Evolutionary conservation across 116 monocot genomes (phyloP), one percentile per base, ranked within the genome.

Genomic region (Phalaenopsis hybrid): DNA sequence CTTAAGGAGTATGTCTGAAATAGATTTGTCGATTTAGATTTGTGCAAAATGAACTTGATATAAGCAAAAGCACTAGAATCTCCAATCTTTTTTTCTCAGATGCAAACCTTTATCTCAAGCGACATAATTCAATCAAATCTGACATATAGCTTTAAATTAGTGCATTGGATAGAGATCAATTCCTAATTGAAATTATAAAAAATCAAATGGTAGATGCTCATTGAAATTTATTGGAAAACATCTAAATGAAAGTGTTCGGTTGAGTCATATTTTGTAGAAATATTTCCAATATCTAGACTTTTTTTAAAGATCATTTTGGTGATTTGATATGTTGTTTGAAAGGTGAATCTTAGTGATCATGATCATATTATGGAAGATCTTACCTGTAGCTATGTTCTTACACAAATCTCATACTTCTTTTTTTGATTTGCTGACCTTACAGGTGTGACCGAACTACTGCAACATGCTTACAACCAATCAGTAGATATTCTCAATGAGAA

Each of bases 381-480:
- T 79, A 28, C 79, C 58, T 46, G 41, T 41, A 41, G 41, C 31
- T 25, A 17, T 31, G 58, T 78, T 44, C 44, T 75, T 75, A 33
- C 72, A 72, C 9, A 72, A 72, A 12, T 72, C 72, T 72, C 13
- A 20, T 33, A 13, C 13, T 70, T 70, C 13, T 70, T 74, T 75
- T 75, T 74, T 6, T 45, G 5, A 31, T 15, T 23, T 78, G 33
- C 16, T 17, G 17, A 17, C 17, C 18, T 0, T 33, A 21, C 77
- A 85, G 85, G 78, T 63, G 73, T 85, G 13, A 78, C 21, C 34
- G 78, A 85, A 41, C 80, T 81, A 80, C 84, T 80, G 65, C 15
- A 21, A n/a, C 50, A 52, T 77, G 37, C 80, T 63, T 81, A 77
- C 50, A 76, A 81, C 17, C 85, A 81, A 44, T 68, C 85, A 44